Evolutionary conservation across 2,329 filamentous ascomycete species (phyloP), one percentile per base, ranked within the genome.

Genomic region (Hymenoscyphus infarciens): DNA sequence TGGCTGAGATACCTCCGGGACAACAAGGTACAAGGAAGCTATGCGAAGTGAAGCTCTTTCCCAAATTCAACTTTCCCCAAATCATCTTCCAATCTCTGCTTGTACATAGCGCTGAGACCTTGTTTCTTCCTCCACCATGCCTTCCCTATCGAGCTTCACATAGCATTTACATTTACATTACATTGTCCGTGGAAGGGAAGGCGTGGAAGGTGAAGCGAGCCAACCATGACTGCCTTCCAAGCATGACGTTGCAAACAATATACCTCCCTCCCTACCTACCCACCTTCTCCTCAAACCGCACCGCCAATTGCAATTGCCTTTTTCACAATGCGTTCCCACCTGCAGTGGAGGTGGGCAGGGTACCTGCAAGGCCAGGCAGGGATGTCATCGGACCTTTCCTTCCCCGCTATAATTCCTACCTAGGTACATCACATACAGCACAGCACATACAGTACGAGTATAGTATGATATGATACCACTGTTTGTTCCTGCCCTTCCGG

Each of bases 161-260:
- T 49, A 19, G 42, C 42, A 49, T 19, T 49, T 49, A 35, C n/a
- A n/a, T n/a, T n/a, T n/a, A n/a, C n/a, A n/a, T n/a, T n/a, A n/a
- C 33, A 35, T 35, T 6, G 33, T 35, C 10, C 33, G 8, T 13
- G 11, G 33, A 3, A 8, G 10, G 31, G 31, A 4, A 57, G 31
- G 27, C 55, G 29, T 31, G 29, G 29, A 31, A 31, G 25, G n/a
- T n/a, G n/a, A n/a, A n/a, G n/a, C n/a, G n/a, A n/a, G n/a, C n/a
- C 16, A 4, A 10, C 55, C 29, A 33, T 22, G 29, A 27, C 19
- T 11, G 16, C 3, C 15, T 33, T 8, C 10, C n/a, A 29, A 29
- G 10, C 22, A 57, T 57, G 55, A 57, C 55, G 55, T 55, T 57
- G 33, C 55, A 57, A 57, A 22, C 29, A 38, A n/a, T n/a, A n/a